These are phyloP conservation scores for Chlorella variabilis DNA, from an alignment of 163 green algal genomes.

Conservation along the genomic window DNA sequence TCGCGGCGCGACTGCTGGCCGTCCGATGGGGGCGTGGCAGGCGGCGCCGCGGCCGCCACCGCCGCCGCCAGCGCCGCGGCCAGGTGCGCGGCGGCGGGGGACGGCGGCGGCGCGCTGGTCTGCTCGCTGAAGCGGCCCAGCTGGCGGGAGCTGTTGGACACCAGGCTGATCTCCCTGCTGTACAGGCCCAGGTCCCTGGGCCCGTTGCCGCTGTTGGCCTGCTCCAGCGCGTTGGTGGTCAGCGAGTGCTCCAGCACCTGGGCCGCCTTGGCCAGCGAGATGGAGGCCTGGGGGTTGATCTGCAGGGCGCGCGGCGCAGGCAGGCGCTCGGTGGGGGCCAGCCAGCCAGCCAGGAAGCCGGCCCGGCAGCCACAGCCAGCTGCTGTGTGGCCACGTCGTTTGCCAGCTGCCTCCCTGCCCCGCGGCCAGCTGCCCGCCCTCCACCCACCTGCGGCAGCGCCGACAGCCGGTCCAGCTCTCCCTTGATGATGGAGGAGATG, in stretches of 20 bases:
- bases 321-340: background rate
- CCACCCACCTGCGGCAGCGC: constrained; percentile 22
- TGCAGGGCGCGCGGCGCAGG: background rate
- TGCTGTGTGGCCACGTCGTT: too few species aligned
- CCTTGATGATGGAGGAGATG: constrained; percentile 69
- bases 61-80: background rate
- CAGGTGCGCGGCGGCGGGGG: background rate
- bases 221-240: constrained; percentile 30
- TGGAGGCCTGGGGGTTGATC: constrained; percentile 15
- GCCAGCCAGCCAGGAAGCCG: background rate
- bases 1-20: too few species aligned
- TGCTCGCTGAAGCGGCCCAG: constrained; percentile 1
- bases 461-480: constrained; percentile 51
- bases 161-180: background rate
- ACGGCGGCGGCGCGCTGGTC: background rate
- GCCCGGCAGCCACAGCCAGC: too few species aligned
- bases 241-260: constrained; percentile 32
- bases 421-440: too few species aligned
- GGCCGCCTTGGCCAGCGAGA: constrained; percentile 22
- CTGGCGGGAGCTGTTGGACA: background rate
- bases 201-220: constrained; percentile 5
- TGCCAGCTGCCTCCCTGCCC: too few species aligned
- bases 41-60: background rate
- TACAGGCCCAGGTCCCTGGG: background rate
- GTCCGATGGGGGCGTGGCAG: too few species aligned